A percentile compares a stretch with the other conserved stretches of the same genome.
Conservation (phyloP, 169 alveolate species). For the Eimeria necatrix region DNA sequence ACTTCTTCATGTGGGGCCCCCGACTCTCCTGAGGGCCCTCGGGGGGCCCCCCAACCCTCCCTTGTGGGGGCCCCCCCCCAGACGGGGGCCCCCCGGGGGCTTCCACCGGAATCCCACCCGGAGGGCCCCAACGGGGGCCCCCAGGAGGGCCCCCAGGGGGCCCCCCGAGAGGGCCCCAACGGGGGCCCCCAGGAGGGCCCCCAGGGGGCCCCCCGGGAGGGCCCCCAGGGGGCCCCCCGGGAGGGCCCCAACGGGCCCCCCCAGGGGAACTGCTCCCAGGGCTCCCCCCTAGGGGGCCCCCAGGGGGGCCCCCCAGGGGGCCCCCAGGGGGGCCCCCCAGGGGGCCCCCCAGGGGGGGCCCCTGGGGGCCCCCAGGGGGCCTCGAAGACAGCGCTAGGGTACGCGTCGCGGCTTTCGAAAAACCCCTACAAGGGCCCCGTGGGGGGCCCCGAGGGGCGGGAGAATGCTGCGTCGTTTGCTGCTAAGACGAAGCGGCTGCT, state of each 20-base stretch:
- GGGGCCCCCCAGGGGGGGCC: too few relatives aligned
- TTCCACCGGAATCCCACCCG: background rate
- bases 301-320: too few relatives aligned
- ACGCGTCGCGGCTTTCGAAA: conserved; percentile 75
- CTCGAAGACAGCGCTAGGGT: conserved; percentile 30
- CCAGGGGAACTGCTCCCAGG: too few relatives aligned
- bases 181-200: too few relatives aligned
- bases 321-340: too few relatives aligned
- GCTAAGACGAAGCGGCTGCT: background rate
- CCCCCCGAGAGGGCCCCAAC: too few relatives aligned
- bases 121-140: background rate
- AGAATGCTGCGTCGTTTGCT: background rate
- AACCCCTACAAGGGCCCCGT: conserved; percentile 80
- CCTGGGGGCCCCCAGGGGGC: too few relatives aligned
- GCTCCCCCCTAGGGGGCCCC: too few relatives aligned
- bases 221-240: too few relatives aligned
- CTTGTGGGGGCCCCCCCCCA: background rate
- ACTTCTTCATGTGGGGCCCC: background rate
- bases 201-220: too few relatives aligned
- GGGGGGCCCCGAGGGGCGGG: conserved; percentile 57
- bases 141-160: too few relatives aligned
- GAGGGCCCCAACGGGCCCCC: too few relatives aligned
- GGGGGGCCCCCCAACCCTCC: conserved; percentile 19
- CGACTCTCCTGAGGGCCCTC: background rate
- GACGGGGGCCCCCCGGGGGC: background rate